Conservation (phyloP, 306 rosid species). For the Trifolium dubium region DNA sequence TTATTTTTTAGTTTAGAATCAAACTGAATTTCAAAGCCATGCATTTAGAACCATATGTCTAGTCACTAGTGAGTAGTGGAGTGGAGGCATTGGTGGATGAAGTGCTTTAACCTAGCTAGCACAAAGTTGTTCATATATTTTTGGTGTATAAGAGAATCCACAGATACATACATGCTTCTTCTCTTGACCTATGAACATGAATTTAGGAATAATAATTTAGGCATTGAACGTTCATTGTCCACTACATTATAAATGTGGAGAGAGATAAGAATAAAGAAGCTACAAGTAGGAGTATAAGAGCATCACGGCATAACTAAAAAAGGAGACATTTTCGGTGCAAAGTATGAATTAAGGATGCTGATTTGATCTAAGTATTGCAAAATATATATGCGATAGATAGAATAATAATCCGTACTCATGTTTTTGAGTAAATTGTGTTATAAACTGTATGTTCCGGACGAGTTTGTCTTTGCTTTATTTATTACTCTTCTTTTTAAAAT, state of each 20-base stretch:
- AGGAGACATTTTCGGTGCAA: slow-evolving; percentile 43
- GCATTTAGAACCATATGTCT: slow-evolving; percentile 23
- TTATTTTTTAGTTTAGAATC: not conserved
- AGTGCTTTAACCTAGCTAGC: slow-evolving; percentile 16
- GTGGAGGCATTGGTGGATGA: slow-evolving; percentile 16
- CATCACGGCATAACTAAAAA: slow-evolving; percentile 41
- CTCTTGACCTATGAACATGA: slow-evolving; percentile 44
- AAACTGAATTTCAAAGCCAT: not conserved
- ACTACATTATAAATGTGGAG: slow-evolving; percentile 34
- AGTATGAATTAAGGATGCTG: slow-evolving; percentile 4
- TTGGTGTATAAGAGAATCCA: slow-evolving; percentile 28
- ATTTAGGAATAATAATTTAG: slow-evolving; percentile 36
- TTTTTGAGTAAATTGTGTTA: too few relatives aligned
- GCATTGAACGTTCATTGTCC: slow-evolving; percentile 42
- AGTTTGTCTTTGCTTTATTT: too few relatives aligned
- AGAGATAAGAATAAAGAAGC: slow-evolving; percentile 41
- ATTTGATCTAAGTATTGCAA: not conserved
- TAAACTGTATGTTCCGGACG: too few relatives aligned
- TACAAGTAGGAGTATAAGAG: slow-evolving; percentile 13
- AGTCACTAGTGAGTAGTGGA: slow-evolving; percentile 20
- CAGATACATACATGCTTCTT: slow-evolving; percentile 20
- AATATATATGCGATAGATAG: too few relatives aligned
- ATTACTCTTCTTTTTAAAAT: too few relatives aligned
- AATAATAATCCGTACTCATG: too few relatives aligned
- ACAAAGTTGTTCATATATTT: not conserved